Base-by-base conservation (phyloP, 768 basidiomycete species). In the Lactarius quietus region DNA sequence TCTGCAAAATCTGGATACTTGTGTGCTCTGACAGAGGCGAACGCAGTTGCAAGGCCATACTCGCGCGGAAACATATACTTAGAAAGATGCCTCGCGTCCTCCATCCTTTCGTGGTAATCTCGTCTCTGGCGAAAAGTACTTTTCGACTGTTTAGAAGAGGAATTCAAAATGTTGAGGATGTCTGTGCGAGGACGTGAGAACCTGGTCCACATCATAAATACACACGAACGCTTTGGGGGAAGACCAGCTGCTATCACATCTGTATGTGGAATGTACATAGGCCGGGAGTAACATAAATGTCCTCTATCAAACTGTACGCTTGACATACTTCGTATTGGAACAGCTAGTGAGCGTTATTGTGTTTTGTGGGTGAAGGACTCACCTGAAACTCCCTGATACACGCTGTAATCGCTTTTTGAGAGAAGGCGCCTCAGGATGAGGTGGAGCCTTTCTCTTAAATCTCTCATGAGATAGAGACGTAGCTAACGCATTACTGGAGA, bases 31-130 rank as follows among this genome's bases (percentile, higher is more conserved):
- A 65, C 66, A 15, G 59, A 43, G 5, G 65, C 57, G 66, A 94
- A 95, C 2, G 87, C 81, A 68, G 78, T 89, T 6, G 79, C 72
- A 1, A 97, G 72, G 0, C 83, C 82, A 70, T 87, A 93, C 70
- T 94, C 90, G 45, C 87, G 81, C 10, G 94, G 87, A 71, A 98
- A 96, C 2, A 98, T 78, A 70, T 93, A 89, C 76, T 94, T 95
- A 38, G 89, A 81, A 1, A 93, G 75, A 67, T 86, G 86, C 45
- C 89, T 81, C 0, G 83, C 82, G 43, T 84, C 74, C 43, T 80
- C 79, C 52, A 78, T 79, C 69, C 83, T 82, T 64, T 77, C 72
- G 10, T 76, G 78, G 29, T 78, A 76, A 66, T 85, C 83, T 1
- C 80, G 81, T 38, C 65, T 65, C 6, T 69, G 73, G 45, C 73